Evolutionary conservation across 495 filamentous ascomycete genomes (phyloP), one percentile per base, ranked within the genome.

Genomic region (Penicillium riverlandense): DNA sequence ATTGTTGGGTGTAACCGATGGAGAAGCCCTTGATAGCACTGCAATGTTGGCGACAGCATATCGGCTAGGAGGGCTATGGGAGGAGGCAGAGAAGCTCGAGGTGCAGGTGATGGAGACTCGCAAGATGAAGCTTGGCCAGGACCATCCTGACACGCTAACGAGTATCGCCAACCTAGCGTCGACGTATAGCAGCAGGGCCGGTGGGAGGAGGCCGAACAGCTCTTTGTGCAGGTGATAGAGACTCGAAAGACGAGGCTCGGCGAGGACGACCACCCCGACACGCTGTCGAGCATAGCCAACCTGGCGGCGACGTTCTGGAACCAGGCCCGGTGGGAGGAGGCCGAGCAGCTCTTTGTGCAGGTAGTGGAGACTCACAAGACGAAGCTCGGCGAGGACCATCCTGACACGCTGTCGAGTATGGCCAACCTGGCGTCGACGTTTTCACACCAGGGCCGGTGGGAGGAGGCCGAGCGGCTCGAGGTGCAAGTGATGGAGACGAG

Each of bases 231-330:
- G 30, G 39, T 54, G 9, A 38, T 65, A 34, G 46, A 56, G 40
- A 54, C 11, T 31, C 13, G 31, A 0, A 54, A 55, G 48, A 52
- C 29, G 15, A 48, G 42, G 31, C 50, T 54, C 28, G 69, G 72
- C 12, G 43, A 37, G 31, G n/a, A n/a, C n/a, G 53, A 67, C 22
- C 59, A 75, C 55, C 63, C 61, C 16, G 12, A 52, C 12, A 72
- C 70, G 12, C 38, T 61, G 6, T 38, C 38, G n/a, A 50, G 41
- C 14, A 57, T 62, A 51, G 36, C 31, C 29, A 41, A 30, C 27
- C 48, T 67, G 6, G 54, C 55, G 14, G 12, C 12, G 29, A 49
- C 37, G n/a, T 64, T 57, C 42, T 37, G 28, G 13, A 32, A n/a
- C 7, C 54, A 62, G 45, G 38, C 40, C 11, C 61, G 52, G 31